Evolutionary conservation across 805 yeast genomes (phyloP).

Genomic region (Cyberlindnera euphorbiae): DNA sequence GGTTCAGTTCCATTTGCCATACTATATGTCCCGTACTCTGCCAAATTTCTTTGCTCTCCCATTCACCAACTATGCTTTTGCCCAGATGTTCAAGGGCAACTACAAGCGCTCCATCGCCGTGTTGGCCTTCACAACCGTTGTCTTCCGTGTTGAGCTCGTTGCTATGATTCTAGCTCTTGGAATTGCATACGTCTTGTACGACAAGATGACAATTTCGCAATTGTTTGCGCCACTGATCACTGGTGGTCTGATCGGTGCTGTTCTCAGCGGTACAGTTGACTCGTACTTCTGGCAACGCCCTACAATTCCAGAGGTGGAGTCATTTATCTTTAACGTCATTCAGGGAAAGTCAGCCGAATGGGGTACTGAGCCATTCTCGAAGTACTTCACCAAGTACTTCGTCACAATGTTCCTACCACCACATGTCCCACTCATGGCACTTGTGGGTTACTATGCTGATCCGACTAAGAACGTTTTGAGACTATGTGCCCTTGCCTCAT

Average conservation of each 20-base stretch:
- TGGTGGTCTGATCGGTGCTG: conserved; percentile 51
- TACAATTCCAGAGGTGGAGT: conserved; percentile 69
- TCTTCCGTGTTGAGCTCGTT: conserved; percentile 71
- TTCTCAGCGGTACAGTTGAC: conserved; percentile 51
- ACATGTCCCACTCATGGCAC: conserved; percentile 36
- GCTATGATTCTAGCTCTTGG: conserved; percentile 49
- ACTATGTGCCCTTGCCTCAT: conserved; percentile 45
- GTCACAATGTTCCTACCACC: conserved; percentile 41
- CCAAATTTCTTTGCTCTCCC: conserved; percentile 85
- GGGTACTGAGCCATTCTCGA: conserved; percentile 76
- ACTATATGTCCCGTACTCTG: conserved; percentile 75
- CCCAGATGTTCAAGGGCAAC: conserved; percentile 43
- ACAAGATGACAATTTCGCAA: conserved; percentile 40
- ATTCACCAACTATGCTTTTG: conserved; percentile 51
- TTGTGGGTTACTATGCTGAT: conserved; percentile 34
- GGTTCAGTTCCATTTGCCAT: conserved; percentile 76
- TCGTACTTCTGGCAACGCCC: conserved; percentile 66
- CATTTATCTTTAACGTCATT: conserved; percentile 73
- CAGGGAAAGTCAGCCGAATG: conserved; percentile 69
- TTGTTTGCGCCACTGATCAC: conserved; percentile 35
- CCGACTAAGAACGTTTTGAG: conserved; percentile 33
- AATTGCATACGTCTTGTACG: conserved; percentile 38
- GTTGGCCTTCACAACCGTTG: conserved; percentile 56
- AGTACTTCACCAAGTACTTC: conserved; percentile 53
- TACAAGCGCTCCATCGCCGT: conserved; percentile 44